Evolutionary conservation across 169 alveolate genomes (phyloP).

Genomic region (Ichthyophthirius multifiliis): DNA sequence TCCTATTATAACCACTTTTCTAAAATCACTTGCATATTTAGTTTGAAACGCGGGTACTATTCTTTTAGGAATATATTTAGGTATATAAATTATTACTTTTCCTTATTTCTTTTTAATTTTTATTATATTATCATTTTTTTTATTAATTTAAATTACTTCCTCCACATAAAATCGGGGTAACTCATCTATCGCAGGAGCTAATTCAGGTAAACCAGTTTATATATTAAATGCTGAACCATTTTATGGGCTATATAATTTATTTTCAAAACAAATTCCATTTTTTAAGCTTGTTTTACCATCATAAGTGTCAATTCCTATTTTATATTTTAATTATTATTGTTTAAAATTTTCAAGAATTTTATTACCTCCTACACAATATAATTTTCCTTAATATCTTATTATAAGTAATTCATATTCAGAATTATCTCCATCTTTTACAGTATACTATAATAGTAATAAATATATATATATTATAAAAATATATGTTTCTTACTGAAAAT

Average conservation of each 20-base stretch:
- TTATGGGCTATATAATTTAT: slow-evolving; percentile 36
- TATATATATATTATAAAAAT: neutral
- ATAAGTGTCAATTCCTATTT: slow-evolving; percentile 22
- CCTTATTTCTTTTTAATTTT: slow-evolving; percentile 8
- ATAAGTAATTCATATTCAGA: neutral
- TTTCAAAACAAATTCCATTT: slow-evolving; percentile 41
- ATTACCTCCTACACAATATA: slow-evolving; percentile 32
- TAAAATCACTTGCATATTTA: slow-evolving; percentile 35
- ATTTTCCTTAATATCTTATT: slow-evolving; percentile 35
- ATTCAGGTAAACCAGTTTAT: slow-evolving; percentile 33
- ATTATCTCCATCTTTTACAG: neutral
- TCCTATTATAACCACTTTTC: slow-evolving; percentile 42
- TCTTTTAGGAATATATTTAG: slow-evolving; percentile 28
- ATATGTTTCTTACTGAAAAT: neutral
- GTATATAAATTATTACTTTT: slow-evolving; percentile 27
- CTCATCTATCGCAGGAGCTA: slow-evolving; percentile 38
- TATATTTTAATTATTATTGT: too few relatives aligned
- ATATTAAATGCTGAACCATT: slow-evolving; percentile 42
- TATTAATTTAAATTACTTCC: slow-evolving; percentile 4
- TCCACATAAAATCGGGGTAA: slow-evolving; percentile 26
- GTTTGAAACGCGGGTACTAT: slow-evolving; percentile 11
- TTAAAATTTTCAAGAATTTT: neutral
- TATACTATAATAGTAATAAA: neutral
- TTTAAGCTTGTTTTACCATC: slow-evolving; percentile 32
- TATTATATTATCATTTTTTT: neutral